Evolutionary conservation across 345 rosid genomes (phyloP).

Genomic region (Citrus unshiu): DNA sequence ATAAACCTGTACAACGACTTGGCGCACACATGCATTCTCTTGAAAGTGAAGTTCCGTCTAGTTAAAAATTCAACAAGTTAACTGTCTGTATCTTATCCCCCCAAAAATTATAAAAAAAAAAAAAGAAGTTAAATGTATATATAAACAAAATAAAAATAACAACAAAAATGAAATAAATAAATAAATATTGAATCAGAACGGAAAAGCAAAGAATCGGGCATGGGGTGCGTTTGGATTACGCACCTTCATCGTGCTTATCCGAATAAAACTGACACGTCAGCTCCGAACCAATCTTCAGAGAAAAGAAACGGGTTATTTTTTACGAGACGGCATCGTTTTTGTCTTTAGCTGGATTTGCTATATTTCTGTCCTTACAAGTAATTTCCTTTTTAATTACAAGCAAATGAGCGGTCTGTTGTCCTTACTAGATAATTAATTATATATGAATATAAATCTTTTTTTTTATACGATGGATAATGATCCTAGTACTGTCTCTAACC

Average conservation of each 20-base stretch:
- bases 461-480: too few species aligned
- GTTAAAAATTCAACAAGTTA: not conserved
- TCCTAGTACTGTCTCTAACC: too few species aligned
- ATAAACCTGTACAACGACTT: too few species aligned
- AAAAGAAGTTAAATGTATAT: not conserved
- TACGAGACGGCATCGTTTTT: too few species aligned
- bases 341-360: too few species aligned
- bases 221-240: slow-evolving; percentile 1
- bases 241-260: not conserved
- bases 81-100: too few species aligned
- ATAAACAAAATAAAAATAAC: not conserved
- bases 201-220: not conserved
- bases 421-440: not conserved
- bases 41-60: not conserved
- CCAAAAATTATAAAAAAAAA: too few species aligned
- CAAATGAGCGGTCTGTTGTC: too few species aligned
- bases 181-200: not conserved
- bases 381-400: not conserved
- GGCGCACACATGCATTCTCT: not conserved
- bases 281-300: not conserved
- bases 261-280: not conserved
- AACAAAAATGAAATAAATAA: not conserved
- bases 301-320: too few species aligned
- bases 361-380: too few species aligned
- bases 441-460: too few species aligned